Evolutionary conservation across 2,329 filamentous ascomycete species (phyloP), one percentile per base, ranked within the genome.

Genomic region (Fusarium sp.): DNA sequence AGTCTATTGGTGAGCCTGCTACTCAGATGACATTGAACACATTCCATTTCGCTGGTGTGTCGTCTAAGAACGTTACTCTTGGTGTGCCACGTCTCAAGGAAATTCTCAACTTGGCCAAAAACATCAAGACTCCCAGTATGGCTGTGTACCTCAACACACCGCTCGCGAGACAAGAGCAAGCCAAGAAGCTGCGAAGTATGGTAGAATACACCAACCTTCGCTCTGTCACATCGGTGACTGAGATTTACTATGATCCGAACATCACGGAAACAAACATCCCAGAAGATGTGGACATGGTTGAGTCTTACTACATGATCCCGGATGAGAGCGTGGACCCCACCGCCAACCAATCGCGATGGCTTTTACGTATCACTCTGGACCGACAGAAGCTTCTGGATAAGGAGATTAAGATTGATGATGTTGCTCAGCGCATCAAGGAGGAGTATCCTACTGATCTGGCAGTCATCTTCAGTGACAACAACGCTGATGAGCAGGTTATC

Each of bases 1-100:
- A 99, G 85, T 99, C 96, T 36, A 99, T 99, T 81, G 96, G 96
- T 85, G 96, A 99, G 83, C 96, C 96, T 44, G 97, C 96, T 28
- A 99, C 96, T 3, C 96, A 99, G 87, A 99, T 99, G 96, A 99
- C 96, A 3, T 86, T 99, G 69, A 99, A 99, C 86, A 99, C 96
- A 30, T 99, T 99, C 92, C 96, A 99, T 88, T 99, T 99, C 83
- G 95, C 96, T 83, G 96, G 96, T 97, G 95, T 99, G 69, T 97
- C 97, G 41, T 97, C 95, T 30, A 99, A 99, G 92, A 99, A 99
- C 88, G 95, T 99, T 61, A 99, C 96, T 1, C 91, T 99, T 54
- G 96, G 96, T 94, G 96, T 99, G 47, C 96, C 96, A 47, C 95
- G 96, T 91, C 90, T 99, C 55, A 99, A 99, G 89, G 96, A 99